phyloP scores from a whole-genome alignment of 305 asterid species.

The Lippia alba region DNA sequence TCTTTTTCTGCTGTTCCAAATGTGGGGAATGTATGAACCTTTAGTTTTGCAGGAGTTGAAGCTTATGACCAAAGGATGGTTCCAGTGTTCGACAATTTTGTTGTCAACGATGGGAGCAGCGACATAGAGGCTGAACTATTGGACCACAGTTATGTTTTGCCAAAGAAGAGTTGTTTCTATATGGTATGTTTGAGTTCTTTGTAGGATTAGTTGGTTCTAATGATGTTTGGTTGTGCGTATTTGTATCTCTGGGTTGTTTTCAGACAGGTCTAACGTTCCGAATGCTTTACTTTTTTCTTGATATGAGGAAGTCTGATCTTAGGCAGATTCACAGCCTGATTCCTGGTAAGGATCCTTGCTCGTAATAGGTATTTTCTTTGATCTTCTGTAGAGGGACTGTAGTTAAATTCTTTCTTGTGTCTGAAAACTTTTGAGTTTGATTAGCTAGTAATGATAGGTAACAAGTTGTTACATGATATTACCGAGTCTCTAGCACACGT shows the following conservation, averaged over 20 bases:
- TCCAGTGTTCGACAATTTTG: constrained; percentile 61
- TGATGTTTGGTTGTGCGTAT: not conserved
- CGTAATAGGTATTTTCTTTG: constrained; percentile 9
- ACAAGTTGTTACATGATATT: constrained; percentile 12
- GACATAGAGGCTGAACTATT: constrained; percentile 73
- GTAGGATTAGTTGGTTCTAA: constrained; percentile 4
- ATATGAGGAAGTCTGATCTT: constrained; percentile 74
- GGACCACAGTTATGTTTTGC: constrained; percentile 64
- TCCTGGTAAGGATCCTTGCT: constrained; percentile 62
- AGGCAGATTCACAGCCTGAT: constrained; percentile 62
- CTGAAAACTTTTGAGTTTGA: constrained; percentile 14
- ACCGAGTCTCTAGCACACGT: not conserved
- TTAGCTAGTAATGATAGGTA: not conserved
- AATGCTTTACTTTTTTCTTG: constrained; percentile 36
- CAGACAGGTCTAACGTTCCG: constrained; percentile 6
- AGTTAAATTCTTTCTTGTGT: constrained; percentile 4
- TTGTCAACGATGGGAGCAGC: constrained; percentile 51
- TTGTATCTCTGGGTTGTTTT: too few species aligned
- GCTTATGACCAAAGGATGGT: constrained; percentile 39
- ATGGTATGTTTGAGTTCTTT: constrained; percentile 58
- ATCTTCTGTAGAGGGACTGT: not conserved
- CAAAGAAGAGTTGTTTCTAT: constrained; percentile 71
- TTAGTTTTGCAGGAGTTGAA: constrained; percentile 47
- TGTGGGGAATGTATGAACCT: constrained; percentile 16
- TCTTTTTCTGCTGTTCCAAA: not conserved